phyloP scores from a whole-genome alignment of 441 rosid genomes.

The Aquilaria agallochum region DNA sequence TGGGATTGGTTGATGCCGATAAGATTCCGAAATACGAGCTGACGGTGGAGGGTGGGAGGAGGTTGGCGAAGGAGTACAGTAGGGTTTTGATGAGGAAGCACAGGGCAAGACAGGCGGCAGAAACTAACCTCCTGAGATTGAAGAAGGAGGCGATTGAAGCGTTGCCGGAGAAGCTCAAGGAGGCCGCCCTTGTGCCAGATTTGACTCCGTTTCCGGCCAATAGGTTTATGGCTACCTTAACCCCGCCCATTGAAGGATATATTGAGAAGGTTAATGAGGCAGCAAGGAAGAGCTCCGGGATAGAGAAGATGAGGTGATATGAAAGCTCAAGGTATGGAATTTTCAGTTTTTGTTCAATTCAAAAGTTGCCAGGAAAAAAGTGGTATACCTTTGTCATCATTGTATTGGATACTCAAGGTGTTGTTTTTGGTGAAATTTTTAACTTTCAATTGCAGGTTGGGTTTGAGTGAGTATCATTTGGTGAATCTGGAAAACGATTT shows the following conservation, averaged over 20 bases:
- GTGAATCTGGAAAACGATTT: too few species aligned
- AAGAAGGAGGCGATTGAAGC: slow-evolving; percentile 87
- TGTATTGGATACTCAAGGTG: too few species aligned
- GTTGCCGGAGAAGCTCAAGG: slow-evolving; percentile 63
- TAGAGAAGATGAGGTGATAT: slow-evolving; percentile 68
- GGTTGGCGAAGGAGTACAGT: slow-evolving; percentile 80
- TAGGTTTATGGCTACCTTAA: slow-evolving; percentile 75
- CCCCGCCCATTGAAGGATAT: slow-evolving; percentile 91
- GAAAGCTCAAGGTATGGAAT: slow-evolving; percentile 16
- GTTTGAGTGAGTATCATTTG: too few species aligned
- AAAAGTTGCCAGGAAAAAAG: too few species aligned
- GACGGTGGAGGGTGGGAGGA: slow-evolving; percentile 73
- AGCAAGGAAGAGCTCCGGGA: slow-evolving; percentile 51
- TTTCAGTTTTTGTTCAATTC: neutral
- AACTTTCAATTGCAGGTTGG: too few species aligned
- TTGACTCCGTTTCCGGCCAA: slow-evolving; percentile 66
- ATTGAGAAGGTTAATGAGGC: slow-evolving; percentile 79
- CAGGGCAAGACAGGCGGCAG: slow-evolving; percentile 75
- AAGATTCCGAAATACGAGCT: slow-evolving; percentile 69
- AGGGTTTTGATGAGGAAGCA: slow-evolving; percentile 77
- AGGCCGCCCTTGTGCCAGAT: slow-evolving; percentile 76
- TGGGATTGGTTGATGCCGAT: slow-evolving; percentile 64
- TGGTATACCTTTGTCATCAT: too few species aligned
- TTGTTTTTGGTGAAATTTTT: too few species aligned
- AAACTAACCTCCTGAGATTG: slow-evolving; percentile 44